These are phyloP conservation scores for Aureobasidium musti DNA, from an alignment of 2,329 filamentous ascomycete species.

Conservation along the genomic window DNA sequence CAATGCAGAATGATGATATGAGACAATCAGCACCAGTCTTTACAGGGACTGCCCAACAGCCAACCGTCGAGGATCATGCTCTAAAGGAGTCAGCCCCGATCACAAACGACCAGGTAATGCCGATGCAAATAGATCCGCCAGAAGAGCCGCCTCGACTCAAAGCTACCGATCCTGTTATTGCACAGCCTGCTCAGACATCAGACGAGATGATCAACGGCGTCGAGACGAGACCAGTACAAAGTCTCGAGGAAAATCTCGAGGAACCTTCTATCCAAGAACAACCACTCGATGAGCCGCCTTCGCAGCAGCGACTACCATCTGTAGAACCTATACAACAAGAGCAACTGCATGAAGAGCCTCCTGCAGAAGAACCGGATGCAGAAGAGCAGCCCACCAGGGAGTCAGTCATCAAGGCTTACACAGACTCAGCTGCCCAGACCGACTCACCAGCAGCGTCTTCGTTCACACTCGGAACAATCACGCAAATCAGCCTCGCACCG, in stretches of 20 bases:
- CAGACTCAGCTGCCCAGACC: conserved; percentile 3
- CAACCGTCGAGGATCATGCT: not conserved
- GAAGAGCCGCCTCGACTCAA: not conserved
- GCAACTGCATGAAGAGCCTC: not conserved
- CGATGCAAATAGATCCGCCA: not conserved
- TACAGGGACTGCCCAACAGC: not conserved
- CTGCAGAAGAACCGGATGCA: not conserved
- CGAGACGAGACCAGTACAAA: not conserved
- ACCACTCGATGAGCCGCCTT: not conserved
- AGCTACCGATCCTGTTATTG: not conserved
- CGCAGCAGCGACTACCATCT: not conserved
- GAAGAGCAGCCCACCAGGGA: not conserved
- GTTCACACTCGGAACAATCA: not conserved
- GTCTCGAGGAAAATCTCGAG: not conserved
- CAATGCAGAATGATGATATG: not conserved
- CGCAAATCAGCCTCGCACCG: conserved; percentile 3
- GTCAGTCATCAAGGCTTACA: not conserved
- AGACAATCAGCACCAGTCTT: not conserved
- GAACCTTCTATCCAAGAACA: not conserved
- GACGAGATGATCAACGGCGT: not conserved
- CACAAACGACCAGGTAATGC: not conserved
- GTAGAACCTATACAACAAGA: not conserved
- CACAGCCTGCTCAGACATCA: not conserved
- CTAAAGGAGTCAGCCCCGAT: not conserved
- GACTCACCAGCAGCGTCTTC: not conserved